These are phyloP conservation scores for Solanum sparsipilum DNA, from an alignment of 257 asterid species.

Conservation along the genomic window DNA sequence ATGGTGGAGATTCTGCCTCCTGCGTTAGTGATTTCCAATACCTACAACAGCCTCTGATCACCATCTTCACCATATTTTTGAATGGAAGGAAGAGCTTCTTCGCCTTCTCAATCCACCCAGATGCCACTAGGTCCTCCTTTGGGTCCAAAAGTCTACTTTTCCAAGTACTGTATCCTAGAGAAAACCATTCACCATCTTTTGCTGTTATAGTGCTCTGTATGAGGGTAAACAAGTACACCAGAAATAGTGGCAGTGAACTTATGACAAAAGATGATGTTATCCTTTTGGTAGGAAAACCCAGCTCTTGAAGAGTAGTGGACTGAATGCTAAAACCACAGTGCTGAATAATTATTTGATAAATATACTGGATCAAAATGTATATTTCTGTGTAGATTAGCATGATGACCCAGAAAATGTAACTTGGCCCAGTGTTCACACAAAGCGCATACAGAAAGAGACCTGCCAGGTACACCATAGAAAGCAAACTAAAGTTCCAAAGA, in stretches of 20 bases:
- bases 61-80: slow-evolving; percentile 29
- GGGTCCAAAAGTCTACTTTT: slow-evolving; percentile 34
- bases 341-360: slow-evolving; percentile 84
- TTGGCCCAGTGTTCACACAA: slow-evolving; percentile 94
- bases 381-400: slow-evolving; percentile 88
- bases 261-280: slow-evolving; percentile 79
- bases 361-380: slow-evolving; percentile 74
- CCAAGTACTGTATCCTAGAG: slow-evolving; percentile 41
- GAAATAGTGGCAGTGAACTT: slow-evolving; percentile 80
- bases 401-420: slow-evolving; percentile 78
- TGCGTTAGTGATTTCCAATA: slow-evolving; percentile 98
- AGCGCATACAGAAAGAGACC: slow-evolving; percentile 87
- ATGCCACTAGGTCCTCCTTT: slow-evolving; percentile 21
- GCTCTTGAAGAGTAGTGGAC: slow-evolving; percentile 48
- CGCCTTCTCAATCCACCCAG: slow-evolving; percentile 56
- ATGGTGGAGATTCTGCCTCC: slow-evolving; percentile 99
- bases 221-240: slow-evolving; percentile 83
- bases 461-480: slow-evolving; percentile 83
- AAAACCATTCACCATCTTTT: slow-evolving; percentile 93
- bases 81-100: slow-evolving; percentile 33
- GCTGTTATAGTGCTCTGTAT: slow-evolving; percentile 97
- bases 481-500: slow-evolving; percentile 98
- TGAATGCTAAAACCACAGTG: slow-evolving; percentile 86
- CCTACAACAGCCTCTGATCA: slow-evolving; percentile 46
- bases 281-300: slow-evolving; percentile 78